Evolutionary conservation across 768 basidiomycete species (phyloP), one percentile per base, ranked within the genome.

Genomic region (Naematelia aurantialba): DNA sequence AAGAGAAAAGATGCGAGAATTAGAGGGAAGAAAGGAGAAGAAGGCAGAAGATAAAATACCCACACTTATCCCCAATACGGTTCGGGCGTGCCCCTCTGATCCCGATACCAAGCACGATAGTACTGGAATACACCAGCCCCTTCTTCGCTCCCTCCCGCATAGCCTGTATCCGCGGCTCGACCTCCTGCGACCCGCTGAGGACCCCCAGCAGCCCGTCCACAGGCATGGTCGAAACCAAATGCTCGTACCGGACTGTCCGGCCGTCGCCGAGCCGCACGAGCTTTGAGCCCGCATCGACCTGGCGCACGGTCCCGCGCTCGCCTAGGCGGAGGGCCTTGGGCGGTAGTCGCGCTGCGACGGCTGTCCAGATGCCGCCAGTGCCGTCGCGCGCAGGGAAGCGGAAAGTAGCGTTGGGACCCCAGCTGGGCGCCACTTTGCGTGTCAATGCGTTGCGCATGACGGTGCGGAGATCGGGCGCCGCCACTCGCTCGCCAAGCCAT

Each of bases 401-500:
- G 73, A 79, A 79, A 5, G 75, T 77, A 4, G 78, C 77, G 63
- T 79, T 79, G 30, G 78, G 71, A 30, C 64, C 76, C 78, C 78
- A 79, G 66, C 77, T 78, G 21, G 72, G 75, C 13, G 78, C 78
- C 4, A 61, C 59, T 65, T 75, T 70, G 54, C 74, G 75, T 55
- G 77, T 75, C 46, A 79, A 56, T 19, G 74, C 74, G 64, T 79
- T 79, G 31, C 66, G 66, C 46, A 79, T 68, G 59, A 77, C 78
- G 22, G 67, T 61, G 66, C 78, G 76, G 56, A 78, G 68, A 10
- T 60, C 62, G 11, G 78, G 78, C 1, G 78, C 78, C 10, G 78
- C 77, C 19, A 79, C 78, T 50, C 78, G 71, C 66, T 79, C 78
- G 1, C 78, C 78, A 22, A 79, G 71, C 78, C 78, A 79, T 61